phyloP scores from a whole-genome alignment of 202 grass and related monocot genomes.

The Sporobolus alterniflorus region DNA sequence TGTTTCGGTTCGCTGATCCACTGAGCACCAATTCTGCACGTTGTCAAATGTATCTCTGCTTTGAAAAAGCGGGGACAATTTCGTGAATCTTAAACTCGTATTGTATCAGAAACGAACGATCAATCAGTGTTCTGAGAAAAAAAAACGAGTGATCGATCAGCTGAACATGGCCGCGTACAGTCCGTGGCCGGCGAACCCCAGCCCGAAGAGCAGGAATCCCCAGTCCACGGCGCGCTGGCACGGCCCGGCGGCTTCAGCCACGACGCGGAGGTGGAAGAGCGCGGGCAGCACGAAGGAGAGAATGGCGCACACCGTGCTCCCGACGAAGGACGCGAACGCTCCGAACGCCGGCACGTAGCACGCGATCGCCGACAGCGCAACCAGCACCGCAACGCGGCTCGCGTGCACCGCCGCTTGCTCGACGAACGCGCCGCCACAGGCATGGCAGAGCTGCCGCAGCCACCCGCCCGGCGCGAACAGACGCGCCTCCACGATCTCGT shows the following conservation, averaged over 20 bases:
- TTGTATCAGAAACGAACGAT: no score
- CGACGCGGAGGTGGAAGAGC: conserved; percentile 74
- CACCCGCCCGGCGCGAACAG: conserved; percentile 43
- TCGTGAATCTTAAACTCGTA: no score
- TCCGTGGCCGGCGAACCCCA: conserved; percentile 66
- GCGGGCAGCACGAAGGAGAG: conserved; percentile 91
- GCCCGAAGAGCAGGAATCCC: conserved; percentile 56
- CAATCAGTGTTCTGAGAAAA: no score
- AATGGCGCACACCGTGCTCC: conserved; percentile 84
- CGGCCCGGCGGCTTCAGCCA: conserved; percentile 35
- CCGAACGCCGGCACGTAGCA: conserved; percentile 90
- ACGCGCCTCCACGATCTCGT: conserved; percentile 83
- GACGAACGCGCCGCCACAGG: neutral
- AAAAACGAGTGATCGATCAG: neutral
- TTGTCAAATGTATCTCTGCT: no score
- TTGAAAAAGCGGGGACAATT: no score
- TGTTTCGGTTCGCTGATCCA: no score
- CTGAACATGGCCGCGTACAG: conserved; percentile 38
- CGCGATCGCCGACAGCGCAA: conserved; percentile 52
- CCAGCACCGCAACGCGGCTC: conserved; percentile 65
- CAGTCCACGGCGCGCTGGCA: conserved; percentile 60
- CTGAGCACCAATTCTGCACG: no score
- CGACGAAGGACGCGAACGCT: conserved; percentile 71
- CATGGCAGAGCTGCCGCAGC: conserved; percentile 24
- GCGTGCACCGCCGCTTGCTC: conserved; percentile 52